Percentiles rank a stretch among this genome's conserved stretches.
These are phyloP conservation scores for Arbutus unedo DNA, from an alignment of 148 eudicot species.

Conservation along the genomic window DNA sequence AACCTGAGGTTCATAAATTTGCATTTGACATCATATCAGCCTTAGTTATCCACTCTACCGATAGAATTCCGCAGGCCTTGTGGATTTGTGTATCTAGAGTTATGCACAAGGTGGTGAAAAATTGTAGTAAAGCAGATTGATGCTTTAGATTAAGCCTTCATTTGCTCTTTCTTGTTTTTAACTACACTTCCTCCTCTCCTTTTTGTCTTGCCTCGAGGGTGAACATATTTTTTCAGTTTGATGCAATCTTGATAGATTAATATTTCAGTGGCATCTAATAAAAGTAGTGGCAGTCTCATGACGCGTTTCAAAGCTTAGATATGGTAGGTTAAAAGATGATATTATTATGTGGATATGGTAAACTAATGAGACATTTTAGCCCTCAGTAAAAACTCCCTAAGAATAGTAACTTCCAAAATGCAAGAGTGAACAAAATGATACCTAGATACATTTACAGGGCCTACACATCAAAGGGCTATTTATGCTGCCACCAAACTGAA, in stretches of 20 bases:
- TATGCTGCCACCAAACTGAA: too few relatives aligned
- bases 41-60: constrained; percentile 41
- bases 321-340: too few relatives aligned
- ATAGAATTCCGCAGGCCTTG: constrained; percentile 47
- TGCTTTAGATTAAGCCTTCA: neutral
- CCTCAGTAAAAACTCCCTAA: too few relatives aligned
- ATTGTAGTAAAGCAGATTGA: neutral
- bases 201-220: neutral
- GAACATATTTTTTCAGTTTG: neutral
- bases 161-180: neutral
- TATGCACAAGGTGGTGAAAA: constrained; percentile 43
- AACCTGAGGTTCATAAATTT: constrained; percentile 73
- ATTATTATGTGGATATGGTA: too few relatives aligned
- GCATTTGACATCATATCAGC: constrained; percentile 45
- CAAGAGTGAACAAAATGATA: too few relatives aligned
- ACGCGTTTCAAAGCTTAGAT: too few relatives aligned
- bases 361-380: too few relatives aligned
- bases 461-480: too few relatives aligned
- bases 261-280: too few relatives aligned
- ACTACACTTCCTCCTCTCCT: neutral
- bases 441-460: too few relatives aligned
- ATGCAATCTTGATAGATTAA: neutral
- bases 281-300: too few relatives aligned
- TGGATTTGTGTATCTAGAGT: constrained; percentile 62
- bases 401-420: too few relatives aligned